Evolutionary conservation across 169 alveolate species (phyloP), one percentile per base, ranked within the genome.

Genomic region (Plasmodium berghei): DNA sequence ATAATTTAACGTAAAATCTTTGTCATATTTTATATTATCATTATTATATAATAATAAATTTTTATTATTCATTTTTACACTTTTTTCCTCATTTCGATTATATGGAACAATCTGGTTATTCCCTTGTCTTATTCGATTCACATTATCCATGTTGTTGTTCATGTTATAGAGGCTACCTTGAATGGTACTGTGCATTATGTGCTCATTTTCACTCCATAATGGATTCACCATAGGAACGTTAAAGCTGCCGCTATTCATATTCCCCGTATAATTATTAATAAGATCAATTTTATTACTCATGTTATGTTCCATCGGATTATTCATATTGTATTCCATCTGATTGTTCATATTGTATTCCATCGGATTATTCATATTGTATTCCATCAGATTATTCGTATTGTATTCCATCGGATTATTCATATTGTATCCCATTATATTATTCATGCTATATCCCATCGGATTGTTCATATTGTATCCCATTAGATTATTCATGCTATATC

Each of bases 1-100:
- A 67, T 80, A 80, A 61, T 80, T 80, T 3, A 80, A 62, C 1
- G 90, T 80, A 71, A 67, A 80, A 59, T 80, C 90, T 22, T 80
- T 85, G 48, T 80, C 90, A 45, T 67, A 80, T 26, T 66, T 52
- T 28, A 49, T 26, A 4, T 80, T 67, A 18, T 46, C 62, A 16
- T 80, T 69, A 63, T 80, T 56, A 80, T 80, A 80, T 59, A 49
- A 12, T n/a, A 80, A 63, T 67, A 80, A 61, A 52, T 80, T 80
- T 71, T 56, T 80, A 6, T 67, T 49, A 48, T 80, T 80, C 9
- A 40, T 26, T 14, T 28, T 52, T 12, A 80, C 18, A 16, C 12
- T 64, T n/a, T 48, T 80, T 6, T 34, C 14, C 14, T 45, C 42
- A 24, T 45, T 24, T 14, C 56, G 34, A 20, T 10, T 22, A 26